Conservation (phyloP, 2,329 filamentous ascomycete genomes). For the Penicillium sp. region DNA sequence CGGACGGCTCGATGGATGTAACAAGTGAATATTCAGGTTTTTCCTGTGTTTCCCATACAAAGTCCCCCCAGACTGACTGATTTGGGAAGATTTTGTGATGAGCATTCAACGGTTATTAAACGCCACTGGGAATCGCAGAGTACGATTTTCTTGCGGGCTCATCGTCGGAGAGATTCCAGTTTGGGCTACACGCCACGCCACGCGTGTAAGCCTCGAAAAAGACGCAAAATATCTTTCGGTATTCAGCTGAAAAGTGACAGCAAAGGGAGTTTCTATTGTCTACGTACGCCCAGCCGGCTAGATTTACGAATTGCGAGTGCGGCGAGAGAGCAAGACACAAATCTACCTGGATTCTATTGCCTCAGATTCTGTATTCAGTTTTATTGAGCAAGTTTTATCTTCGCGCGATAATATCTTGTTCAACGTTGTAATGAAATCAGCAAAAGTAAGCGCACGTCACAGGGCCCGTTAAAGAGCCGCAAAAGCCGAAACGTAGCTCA, state of each 20-base stretch:
- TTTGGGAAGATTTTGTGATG: not conserved
- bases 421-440: not conserved
- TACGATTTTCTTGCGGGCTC: not conserved
- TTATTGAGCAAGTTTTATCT: not conserved
- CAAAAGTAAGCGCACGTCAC: not conserved
- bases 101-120: not conserved
- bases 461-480: conserved; percentile 60
- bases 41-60: not conserved
- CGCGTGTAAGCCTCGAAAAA: not conserved
- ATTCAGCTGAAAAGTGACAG: not conserved
- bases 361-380: not conserved
- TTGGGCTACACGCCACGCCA: not conserved
- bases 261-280: not conserved
- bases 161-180: not conserved
- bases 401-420: not conserved
- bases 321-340: not conserved
- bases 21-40: not conserved
- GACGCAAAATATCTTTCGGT: not conserved
- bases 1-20: not conserved
- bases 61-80: not conserved
- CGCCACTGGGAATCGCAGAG: not conserved
- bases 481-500: conserved; percentile 94
- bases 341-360: not conserved
- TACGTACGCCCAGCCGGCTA: not conserved
- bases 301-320: not conserved